These are phyloP conservation scores for Sporopachydermia cereana DNA, from an alignment of 1,139 yeast genomes.

Conservation along the genomic window DNA sequence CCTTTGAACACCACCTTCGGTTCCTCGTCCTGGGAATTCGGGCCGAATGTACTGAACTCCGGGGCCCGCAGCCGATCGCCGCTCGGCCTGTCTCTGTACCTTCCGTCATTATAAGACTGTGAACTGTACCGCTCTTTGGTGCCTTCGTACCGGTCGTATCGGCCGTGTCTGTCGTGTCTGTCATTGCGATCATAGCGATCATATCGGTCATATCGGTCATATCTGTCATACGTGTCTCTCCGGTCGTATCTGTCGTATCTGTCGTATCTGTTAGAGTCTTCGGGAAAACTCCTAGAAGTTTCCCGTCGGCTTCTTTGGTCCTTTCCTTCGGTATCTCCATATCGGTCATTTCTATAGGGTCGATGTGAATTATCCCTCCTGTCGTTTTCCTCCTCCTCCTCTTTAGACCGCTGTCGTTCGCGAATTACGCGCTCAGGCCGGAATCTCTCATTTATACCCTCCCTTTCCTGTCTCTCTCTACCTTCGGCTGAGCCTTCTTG, in stretches of 20 bases:
- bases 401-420: no score
- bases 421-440: no score
- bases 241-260: conserved; percentile 1
- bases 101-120: neutral
- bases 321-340: no score
- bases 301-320: no score
- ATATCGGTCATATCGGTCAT: neutral
- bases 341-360: no score
- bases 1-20: conserved; percentile 1
- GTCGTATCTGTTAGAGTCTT: conserved; percentile 1
- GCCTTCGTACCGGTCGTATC: neutral
- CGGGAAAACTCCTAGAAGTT: no score
- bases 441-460: no score
- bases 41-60: neutral
- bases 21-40: neutral
- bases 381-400: no score
- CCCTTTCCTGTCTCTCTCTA: no score
- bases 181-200: neutral
- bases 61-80: neutral
- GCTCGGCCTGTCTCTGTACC: neutral
- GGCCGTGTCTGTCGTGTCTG: neutral
- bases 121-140: neutral
- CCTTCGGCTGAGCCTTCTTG: no score
- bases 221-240: neutral
- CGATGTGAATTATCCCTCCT: no score